Evolutionary conservation across 2,329 filamentous ascomycete genomes (phyloP), one percentile per base, ranked within the genome.

Genomic region (Whalleya microplaca): DNA sequence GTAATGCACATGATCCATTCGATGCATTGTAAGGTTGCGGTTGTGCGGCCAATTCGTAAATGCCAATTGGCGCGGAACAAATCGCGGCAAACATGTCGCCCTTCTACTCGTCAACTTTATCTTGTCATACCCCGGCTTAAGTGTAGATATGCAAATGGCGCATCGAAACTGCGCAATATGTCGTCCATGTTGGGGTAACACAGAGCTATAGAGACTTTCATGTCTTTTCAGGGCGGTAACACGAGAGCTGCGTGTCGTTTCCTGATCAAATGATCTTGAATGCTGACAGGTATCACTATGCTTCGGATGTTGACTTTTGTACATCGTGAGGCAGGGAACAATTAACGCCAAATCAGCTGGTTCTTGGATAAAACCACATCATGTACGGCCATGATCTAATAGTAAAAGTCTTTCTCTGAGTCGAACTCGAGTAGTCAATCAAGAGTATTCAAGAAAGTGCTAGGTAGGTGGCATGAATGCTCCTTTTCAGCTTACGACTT

Each of bases 1-100:
- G 50, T 32, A 54, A 50, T 55, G 57, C 55, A 62, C 55, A 48
- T 48, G 42, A 62, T 58, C 57, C 45, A 48, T 47, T 48, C 32
- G 42, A 63, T 61, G 58, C 60, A 58, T 54, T 61, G 60, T 32
- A 58, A 63, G 55, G 50, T 54, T 27, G 52, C 44, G 47, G 51
- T 58, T 56, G 60, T 63, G 60, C 40, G n/a, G 58, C 60, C 40
- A 27, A 48, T 21, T 52, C 23, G 49, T 41, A 41, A 29, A 29
- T 48, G 46, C 43, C 51, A 43, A 63, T 63, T 63, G 60, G 60
- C 48, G 52, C 50, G 21, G 52, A 42, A 47, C 12, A 14, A 51
- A 20, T 61, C 53, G 57, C 50, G 57, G 45, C 44, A 56, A 53
- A 58, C 29, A 48, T 21, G 51, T n/a, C 46, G 20, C 54, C 49